Base-by-base conservation (phyloP, 2,329 filamentous ascomycete species). In the Trichoderma semiorbis region DNA sequence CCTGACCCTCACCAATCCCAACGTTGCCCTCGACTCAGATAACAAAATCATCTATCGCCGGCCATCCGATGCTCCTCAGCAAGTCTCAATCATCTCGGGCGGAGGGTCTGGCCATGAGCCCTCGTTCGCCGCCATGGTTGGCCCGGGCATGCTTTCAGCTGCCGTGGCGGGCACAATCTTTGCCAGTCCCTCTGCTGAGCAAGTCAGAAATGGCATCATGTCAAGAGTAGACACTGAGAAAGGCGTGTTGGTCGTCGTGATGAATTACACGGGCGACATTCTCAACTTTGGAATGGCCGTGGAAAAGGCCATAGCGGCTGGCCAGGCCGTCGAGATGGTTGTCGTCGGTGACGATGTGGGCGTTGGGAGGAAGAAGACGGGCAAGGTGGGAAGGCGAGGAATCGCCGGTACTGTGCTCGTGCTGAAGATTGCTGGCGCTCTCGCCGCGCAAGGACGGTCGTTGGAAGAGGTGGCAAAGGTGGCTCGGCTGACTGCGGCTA, bases 261-360 rank as follows among this genome's bases (percentile, higher is more conserved):
- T 97, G 93, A 98, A 98, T 81, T 97, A 97, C 81, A 97, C 94
- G 1, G 93, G 93, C 47, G 93, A 95, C 80, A 89, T 97, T 69
- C 87, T 98, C 75, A 97, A 97, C 83, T 98, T 98, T 79, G 95
- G 94, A 70, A 92, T 98, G 88, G 95, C 92, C 0, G 93, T 96
- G 10, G 95, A 98, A 81, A 97, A 97, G 84, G 94, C 94, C 18
- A 91, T 92, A 72, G 94, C 94, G 1, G 89, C 90, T 0, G 95
- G 94, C 0, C 82, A 94, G 28, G 83, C 90, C 21, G 92, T 93
- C 0, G 93, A 97, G 79, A 97, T 98, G 92, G 90, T 97, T 11
- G 92, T 97, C 10, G 93, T 98, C 8, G 94, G 91, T 7, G 95
- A 98, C 78, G 95, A 98, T 81, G 94, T 95, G 3, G 94, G 95